Conservation (phyloP, 441 rosid genomes). For the Lepidium campestre region DNA sequence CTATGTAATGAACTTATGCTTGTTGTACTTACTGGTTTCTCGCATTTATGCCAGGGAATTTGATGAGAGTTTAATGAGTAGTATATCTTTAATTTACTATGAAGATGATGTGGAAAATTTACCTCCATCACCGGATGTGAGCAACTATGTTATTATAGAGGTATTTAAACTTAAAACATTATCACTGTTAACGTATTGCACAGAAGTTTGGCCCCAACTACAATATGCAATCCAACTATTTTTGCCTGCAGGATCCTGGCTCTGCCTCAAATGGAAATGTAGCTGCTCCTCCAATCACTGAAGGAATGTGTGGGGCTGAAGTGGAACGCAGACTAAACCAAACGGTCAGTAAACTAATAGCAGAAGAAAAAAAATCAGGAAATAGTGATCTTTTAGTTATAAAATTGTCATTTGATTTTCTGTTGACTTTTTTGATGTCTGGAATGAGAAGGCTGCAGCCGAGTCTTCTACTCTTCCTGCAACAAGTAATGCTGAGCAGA, state of each 20-base stretch:
- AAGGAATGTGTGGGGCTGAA: constrained; percentile 83
- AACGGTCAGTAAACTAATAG: constrained; percentile 39
- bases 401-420: not conserved
- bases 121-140: constrained; percentile 86
- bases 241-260: constrained; percentile 59
- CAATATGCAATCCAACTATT: constrained; percentile 4
- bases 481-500: constrained; percentile 39
- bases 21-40: constrained; percentile 8
- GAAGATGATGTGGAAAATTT: constrained; percentile 78
- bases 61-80: constrained; percentile 78
- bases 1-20: not conserved
- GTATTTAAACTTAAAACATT: constrained; percentile 34
- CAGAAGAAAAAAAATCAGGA: not conserved
- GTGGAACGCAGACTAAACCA: constrained; percentile 68
- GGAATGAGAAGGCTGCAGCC: constrained; percentile 43
- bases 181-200: not conserved
- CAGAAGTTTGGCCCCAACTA: constrained; percentile 4
- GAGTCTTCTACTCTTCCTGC: constrained; percentile 36
- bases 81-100: constrained; percentile 69
- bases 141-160: constrained; percentile 91
- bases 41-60: constrained; percentile 60
- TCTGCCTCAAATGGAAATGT: constrained; percentile 65
- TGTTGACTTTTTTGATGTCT: constrained; percentile 14
- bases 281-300: constrained; percentile 51
- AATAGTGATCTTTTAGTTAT: not conserved